phyloP scores from a whole-genome alignment of 371 early-diverging fungal species.

The Rhizopus arrhizus region DNA sequence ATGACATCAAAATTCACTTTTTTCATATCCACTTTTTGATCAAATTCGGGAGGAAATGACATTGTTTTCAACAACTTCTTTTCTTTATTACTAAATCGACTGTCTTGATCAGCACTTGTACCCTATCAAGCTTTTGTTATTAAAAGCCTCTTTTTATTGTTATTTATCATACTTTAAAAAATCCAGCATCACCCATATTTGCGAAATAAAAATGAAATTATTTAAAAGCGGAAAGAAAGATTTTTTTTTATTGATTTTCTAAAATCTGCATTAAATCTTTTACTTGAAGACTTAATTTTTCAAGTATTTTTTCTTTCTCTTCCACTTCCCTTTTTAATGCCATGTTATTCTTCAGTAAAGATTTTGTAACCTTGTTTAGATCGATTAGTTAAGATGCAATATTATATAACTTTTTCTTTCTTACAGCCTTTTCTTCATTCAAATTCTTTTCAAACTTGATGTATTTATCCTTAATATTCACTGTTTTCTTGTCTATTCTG shows the following conservation, averaged over 20 bases:
- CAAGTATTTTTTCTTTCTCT: conserved; percentile 26
- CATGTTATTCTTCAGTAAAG: conserved; percentile 29
- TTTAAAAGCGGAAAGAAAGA: not conserved
- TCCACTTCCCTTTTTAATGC: conserved; percentile 27
- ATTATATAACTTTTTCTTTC: not conserved
- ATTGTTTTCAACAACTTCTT: conserved; percentile 81
- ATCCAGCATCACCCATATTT: conserved; percentile 77
- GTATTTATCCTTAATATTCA: conserved; percentile 17
- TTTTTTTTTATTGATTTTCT: conserved; percentile 11
- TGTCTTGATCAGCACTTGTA: conserved; percentile 84
- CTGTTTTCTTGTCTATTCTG: conserved; percentile 10
- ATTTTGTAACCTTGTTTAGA: conserved; percentile 25
- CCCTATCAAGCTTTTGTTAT: conserved; percentile 51
- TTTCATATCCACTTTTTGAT: conserved; percentile 86
- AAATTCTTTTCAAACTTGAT: conserved; percentile 24
- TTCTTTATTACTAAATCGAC: conserved; percentile 86
- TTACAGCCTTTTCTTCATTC: conserved; percentile 41
- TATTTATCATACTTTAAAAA: not conserved
- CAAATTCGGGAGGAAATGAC: conserved; percentile 82
- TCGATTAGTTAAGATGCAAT: not conserved
- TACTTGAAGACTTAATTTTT: conserved; percentile 41
- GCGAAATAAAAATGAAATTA: conserved; percentile 3
- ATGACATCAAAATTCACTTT: conserved; percentile 88
- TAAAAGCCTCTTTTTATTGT: not conserved
- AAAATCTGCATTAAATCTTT: conserved; percentile 46